Base-by-base conservation (phyloP, 1,284 basidiomycete genomes). In the Leccinum solheimii region DNA sequence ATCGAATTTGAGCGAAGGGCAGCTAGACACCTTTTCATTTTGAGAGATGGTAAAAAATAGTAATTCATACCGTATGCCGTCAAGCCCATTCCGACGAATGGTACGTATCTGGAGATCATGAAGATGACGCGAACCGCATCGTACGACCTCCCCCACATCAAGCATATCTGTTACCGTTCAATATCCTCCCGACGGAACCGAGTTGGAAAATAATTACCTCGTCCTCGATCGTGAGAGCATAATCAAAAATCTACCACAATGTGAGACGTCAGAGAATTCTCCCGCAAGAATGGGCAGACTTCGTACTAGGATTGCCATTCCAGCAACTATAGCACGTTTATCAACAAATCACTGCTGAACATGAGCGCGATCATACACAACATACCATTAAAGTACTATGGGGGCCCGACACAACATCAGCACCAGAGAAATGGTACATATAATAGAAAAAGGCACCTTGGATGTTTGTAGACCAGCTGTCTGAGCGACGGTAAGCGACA, bases 301-400 rank as follows among this genome's bases (percentile, higher is more conserved):
- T 16, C 55, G 7, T 48, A 56, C 55, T 16, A 56, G 14, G n/a
- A 56, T 56, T 19, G 55, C 55, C 27, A 21, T n/a, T 13, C 55
- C 40, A 9, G 55, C 40, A 16, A 45, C 55, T 56, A 48, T 19
- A 5, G 13, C 40, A 23, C 5, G 19, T 21, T 30, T n/a, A 16
- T 56, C 14, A 45, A 14, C 13, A 19, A 30, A 21, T 32, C 10
- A 10, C 10, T 38, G 32, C 3, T n/a, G 43, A 34, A 19, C n/a
- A 45, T 0, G n/a, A 36, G 32, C 9, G 6, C 6, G 23, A 45
- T 32, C 21, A 53, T 13, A 11, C 14, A 48, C 9, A 14, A 6
- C 27, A 49, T 56, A 56, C 55, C 40, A 32, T 48, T 56, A 16
- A 49, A 48, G 30, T 56, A 56, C 55, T 56, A 45, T 48, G n/a